Base-by-base conservation (phyloP, 805 yeast genomes). In the Candida ulmi region DNA sequence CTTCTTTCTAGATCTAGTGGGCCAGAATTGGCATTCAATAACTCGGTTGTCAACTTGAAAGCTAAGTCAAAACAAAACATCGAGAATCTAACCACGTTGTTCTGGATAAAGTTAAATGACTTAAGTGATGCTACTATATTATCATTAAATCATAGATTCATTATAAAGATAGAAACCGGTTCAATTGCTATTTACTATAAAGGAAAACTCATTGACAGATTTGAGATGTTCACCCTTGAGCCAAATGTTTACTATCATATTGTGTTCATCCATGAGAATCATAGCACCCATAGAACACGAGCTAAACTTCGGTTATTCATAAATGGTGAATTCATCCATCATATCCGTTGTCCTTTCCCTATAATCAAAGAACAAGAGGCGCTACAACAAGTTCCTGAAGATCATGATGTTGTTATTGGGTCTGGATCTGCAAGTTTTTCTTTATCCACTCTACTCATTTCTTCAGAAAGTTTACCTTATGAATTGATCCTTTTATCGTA, bases 401-500 rank as follows among this genome's bases (percentile, higher is more conserved):
- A 15, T 6, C 13, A 39, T 4, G 29, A 9, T 2, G 25, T 50
- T 0, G 41, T 42, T 3, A 17, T 51, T 17, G 57, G 58, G 2
- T 45, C 51, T 0, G 27, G 36, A 17, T 21, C 18, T 2, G 35
- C 47, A 16, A 48, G 48, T 24, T 17, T 53, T 17, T 36, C 38
- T 19, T 17, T 54, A 3, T 38, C 52, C 1, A 75, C 66, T 42
- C 47, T 76, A 2, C 44, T 68, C 11, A 44, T 78, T 0, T 46
- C 76, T 13, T 63, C 63, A 32, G 56, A 50, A 3, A 46, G 58
- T 2, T 60, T 68, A 25, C 55, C 71, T 0, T 55, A 58, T 30
- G 79, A 74, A 41, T 80, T 86, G 86, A 60, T 77, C 1, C 53
- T 62, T 19, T 45, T 74, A 4, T 60, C 78, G 0, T 71, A 64